phyloP scores from a whole-genome alignment of 1,284 basidiomycete species.

The Coniophora puteana region DNA sequence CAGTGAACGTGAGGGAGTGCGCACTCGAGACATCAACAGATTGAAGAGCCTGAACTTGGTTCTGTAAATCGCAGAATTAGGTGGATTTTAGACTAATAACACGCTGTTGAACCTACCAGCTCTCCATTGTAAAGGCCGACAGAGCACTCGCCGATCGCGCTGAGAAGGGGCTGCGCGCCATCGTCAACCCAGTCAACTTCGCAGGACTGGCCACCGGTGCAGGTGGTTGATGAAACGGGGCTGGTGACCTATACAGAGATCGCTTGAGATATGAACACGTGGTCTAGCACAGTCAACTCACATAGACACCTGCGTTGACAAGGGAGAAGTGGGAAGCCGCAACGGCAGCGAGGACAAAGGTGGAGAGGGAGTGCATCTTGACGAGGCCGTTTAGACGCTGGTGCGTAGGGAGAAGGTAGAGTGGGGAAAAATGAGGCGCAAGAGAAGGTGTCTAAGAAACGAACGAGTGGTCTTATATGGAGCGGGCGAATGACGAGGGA shows the following conservation, averaged over 20 bases:
- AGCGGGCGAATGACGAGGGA: too few species aligned
- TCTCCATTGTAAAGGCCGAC: conserved; percentile 54
- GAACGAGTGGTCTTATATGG: too few species aligned
- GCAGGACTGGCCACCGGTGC: conserved; percentile 49
- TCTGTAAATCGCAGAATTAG: conserved; percentile 46
- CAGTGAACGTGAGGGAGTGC: conserved; percentile 35
- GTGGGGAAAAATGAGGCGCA: neutral
- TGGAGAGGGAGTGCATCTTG: conserved; percentile 1
- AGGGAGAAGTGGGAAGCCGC: too few species aligned
- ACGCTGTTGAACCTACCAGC: conserved; percentile 30
- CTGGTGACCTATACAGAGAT: conserved; percentile 42
- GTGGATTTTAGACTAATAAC: conserved; percentile 24
- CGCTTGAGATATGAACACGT: neutral
- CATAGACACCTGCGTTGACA: too few species aligned
- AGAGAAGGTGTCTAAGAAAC: too few species aligned
- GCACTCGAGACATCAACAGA: conserved; percentile 34
- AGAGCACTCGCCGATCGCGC: conserved; percentile 42
- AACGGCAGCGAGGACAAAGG: too few species aligned
- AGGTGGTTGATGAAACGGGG: conserved; percentile 40
- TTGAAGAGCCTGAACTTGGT: conserved; percentile 32
- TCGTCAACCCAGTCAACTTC: conserved; percentile 59
- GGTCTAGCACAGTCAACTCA: neutral
- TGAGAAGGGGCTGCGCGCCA: conserved; percentile 46
- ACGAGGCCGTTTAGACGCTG: neutral
- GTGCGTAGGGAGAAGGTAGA: neutral